A percentile compares a stretch with the other conserved stretches of the same genome.
phyloP scores from a whole-genome alignment of 257 asterid species.

The Solanum lycopersicoides region DNA sequence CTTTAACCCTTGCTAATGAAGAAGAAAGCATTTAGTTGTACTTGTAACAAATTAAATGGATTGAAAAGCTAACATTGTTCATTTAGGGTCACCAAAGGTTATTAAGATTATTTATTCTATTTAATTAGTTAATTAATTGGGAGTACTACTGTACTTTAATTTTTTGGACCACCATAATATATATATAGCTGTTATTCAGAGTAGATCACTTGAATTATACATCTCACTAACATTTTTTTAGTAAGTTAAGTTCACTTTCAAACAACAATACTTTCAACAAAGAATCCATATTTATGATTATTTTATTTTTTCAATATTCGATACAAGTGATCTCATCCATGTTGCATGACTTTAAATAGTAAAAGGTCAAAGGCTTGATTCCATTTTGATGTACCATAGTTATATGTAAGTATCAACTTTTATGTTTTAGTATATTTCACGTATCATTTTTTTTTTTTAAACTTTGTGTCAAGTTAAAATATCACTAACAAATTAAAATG shows the following conservation, averaged over 20 bases:
- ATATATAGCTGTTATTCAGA: neutral
- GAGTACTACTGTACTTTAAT: neutral
- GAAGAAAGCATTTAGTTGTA: constrained; percentile 7
- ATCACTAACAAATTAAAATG: too few relatives aligned
- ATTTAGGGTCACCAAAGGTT: constrained; percentile 40
- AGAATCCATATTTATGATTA: neutral
- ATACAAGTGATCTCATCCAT: neutral
- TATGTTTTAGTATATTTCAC: neutral
- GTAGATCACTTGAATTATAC: neutral
- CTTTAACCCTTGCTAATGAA: neutral
- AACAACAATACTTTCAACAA: neutral
- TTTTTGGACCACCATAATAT: neutral
- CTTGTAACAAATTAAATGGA: constrained; percentile 1
- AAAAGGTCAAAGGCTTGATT: neutral
- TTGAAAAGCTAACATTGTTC: constrained; percentile 12
- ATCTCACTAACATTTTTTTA: neutral
- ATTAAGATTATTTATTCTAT: neutral
- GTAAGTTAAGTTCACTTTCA: constrained; percentile 13
- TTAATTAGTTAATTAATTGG: neutral
- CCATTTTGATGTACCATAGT: neutral
- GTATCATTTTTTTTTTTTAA: too few relatives aligned
- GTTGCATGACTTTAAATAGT: neutral
- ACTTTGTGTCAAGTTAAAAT: too few relatives aligned
- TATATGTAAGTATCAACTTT: neutral
- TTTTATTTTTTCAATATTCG: neutral